Evolutionary conservation across 225 moss, liverwort and hornwort genomes (phyloP), one percentile per base, ranked within the genome.

Genomic region (Climacium dendroides): DNA sequence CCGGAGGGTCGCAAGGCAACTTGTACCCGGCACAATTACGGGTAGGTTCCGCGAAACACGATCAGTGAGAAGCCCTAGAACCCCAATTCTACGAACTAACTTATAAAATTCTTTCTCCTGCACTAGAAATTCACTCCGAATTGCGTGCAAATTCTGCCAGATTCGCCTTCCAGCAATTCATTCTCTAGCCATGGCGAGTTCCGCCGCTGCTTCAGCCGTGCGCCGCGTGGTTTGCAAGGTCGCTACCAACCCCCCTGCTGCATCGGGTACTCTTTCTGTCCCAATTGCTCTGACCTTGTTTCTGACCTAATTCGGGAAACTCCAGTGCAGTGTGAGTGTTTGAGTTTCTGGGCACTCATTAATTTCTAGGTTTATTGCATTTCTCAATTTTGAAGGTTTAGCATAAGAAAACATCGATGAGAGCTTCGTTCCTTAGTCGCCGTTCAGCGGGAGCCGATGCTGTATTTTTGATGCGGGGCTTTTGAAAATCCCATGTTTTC

Each of bases 181-280:
- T 7, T 79, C 26, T 20, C 37, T 74, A 66, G 82, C 74, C 61
- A 91, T 89, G 91, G 87, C 91, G 16, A 82, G 79, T 79, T 91
- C 85, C 55, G 83, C 67, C 54, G 74, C 89, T 47, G 91, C 62
- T 13, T 74, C 79, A n/a, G 87, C 89, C 79, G 47, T 91, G n/a
- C 91, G 87, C 39, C 87, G 89, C 62, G 85, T 48, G 67, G 39
- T 91, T 61, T 53, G 72, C 67, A 89, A 87, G 85, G 85, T 79
- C 54, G 85, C 83, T 79, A 79, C 79, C 37, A 32, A 73, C 67
- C 13, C 79, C 23, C 83, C 89, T 85, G 89, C 84, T n/a, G 47
- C 83, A 19, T 88, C 87, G 37, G 89, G 91, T 89, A 88, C 57
- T 9, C 30, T 83, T 45, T 60, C 81, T 86, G 19, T 47, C 74